A percentile compares a stretch with the other conserved stretches of the same genome.
Conservation (phyloP, 2,329 filamentous ascomycete species). For the Metarhizium rileyi region DNA sequence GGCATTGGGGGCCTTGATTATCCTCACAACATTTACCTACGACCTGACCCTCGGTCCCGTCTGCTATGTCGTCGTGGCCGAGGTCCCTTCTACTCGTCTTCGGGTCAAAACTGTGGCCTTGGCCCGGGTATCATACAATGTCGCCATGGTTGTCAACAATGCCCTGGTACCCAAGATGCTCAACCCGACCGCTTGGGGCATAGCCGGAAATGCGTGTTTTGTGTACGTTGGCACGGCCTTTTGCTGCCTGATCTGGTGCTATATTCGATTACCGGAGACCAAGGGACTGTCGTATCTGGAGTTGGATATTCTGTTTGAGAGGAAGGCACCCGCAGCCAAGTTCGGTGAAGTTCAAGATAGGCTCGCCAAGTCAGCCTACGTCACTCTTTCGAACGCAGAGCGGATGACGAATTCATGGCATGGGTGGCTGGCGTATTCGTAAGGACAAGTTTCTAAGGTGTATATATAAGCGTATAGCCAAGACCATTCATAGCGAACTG, state of each 20-base stretch:
- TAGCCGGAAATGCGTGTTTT: slow-evolving; percentile 18
- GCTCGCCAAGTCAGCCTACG: slow-evolving; percentile 12
- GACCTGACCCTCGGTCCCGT: slow-evolving; percentile 28
- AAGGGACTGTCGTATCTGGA: slow-evolving; percentile 17
- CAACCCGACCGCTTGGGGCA: slow-evolving; percentile 18
- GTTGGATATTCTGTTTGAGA: slow-evolving; percentile 20
- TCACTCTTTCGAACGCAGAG: slow-evolving; percentile 11
- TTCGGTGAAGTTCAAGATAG: slow-evolving; percentile 22
- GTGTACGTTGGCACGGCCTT: slow-evolving; percentile 13
- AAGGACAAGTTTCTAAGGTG: no score
- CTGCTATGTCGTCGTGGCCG: slow-evolving; percentile 29
- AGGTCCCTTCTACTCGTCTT: slow-evolving; percentile 28
- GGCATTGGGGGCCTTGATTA: slow-evolving; percentile 26
- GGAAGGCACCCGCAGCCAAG: slow-evolving; percentile 15
- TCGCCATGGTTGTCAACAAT: slow-evolving; percentile 16
- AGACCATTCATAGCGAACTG: no score
- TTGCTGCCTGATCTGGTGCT: slow-evolving; percentile 17
- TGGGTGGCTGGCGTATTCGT: slow-evolving; percentile 15
- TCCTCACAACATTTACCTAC: slow-evolving; percentile 31
- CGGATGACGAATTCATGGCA: slow-evolving; percentile 16
- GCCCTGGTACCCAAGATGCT: slow-evolving; percentile 18
- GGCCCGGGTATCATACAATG: slow-evolving; percentile 19
- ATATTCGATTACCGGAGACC: slow-evolving; percentile 18
- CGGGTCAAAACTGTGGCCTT: slow-evolving; percentile 31
- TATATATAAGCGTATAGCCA: no score